These are phyloP conservation scores for Helenozyma rhizophorensis DNA, from an alignment of 805 yeast species.

Conservation along the genomic window DNA sequence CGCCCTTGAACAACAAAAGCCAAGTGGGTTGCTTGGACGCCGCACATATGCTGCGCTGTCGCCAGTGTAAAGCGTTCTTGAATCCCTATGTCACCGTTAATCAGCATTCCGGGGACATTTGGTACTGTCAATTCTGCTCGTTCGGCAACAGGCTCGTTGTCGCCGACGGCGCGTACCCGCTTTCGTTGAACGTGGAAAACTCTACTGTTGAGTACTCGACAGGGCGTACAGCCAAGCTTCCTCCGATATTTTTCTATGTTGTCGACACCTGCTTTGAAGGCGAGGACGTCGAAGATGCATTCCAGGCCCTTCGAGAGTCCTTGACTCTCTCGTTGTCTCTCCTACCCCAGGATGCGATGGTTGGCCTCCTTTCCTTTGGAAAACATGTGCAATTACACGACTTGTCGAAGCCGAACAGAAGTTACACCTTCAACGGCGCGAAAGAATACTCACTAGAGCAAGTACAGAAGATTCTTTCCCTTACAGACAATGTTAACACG, in stretches of 20 bases:
- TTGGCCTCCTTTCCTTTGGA: slow-evolving; percentile 59
- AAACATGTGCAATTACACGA: slow-evolving; percentile 58
- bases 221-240: slow-evolving; percentile 34
- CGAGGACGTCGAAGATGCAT: slow-evolving; percentile 44
- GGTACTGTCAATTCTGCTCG: slow-evolving; percentile 59
- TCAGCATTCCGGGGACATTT: slow-evolving; percentile 23
- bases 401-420: slow-evolving; percentile 21
- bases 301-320: slow-evolving; percentile 46
- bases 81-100: slow-evolving; percentile 47
- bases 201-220: slow-evolving; percentile 52
- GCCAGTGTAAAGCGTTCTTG: slow-evolving; percentile 50
- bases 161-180: slow-evolving; percentile 35
- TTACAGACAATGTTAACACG: slow-evolving; percentile 24
- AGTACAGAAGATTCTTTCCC: slow-evolving; percentile 43
- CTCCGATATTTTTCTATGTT: slow-evolving; percentile 49
- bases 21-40: slow-evolving; percentile 31
- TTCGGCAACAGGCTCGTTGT: slow-evolving; percentile 36
- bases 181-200: slow-evolving; percentile 14
- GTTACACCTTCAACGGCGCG: slow-evolving; percentile 51
- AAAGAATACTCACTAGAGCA: slow-evolving; percentile 48
- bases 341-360: slow-evolving; percentile 51
- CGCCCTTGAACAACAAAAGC: slow-evolving; percentile 51
- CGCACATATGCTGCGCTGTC: slow-evolving; percentile 44
- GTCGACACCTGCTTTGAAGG: slow-evolving; percentile 53
- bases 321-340: slow-evolving; percentile 41